A percentile compares a stretch with the other conserved stretches of the same genome.
phyloP scores from a whole-genome alignment of 2,329 filamentous ascomycete genomes.

The Fusarium oligoseptatum region DNA sequence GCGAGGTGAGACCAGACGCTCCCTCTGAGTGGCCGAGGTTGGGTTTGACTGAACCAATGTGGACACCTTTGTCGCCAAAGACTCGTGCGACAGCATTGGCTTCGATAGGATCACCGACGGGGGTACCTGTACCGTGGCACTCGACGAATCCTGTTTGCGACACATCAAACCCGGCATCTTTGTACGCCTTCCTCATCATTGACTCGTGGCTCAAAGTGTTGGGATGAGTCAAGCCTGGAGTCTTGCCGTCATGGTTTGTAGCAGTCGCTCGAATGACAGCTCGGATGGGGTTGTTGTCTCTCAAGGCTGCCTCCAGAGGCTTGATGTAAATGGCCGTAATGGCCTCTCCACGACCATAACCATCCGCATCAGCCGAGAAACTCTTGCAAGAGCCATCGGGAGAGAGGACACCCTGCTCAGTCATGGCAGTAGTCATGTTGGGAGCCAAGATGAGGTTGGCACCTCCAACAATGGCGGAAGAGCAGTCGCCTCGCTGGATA shows the following conservation, averaged over 20 bases:
- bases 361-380: slow-evolving; percentile 58
- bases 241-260: background rate
- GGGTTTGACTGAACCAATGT: slow-evolving; percentile 51
- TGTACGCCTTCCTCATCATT: background rate
- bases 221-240: background rate
- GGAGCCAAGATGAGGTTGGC: slow-evolving; percentile 51
- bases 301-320: slow-evolving; percentile 57
- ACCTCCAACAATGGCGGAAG: slow-evolving; percentile 50
- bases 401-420: slow-evolving; percentile 44
- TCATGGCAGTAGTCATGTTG: slow-evolving; percentile 35
- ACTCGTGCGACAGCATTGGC: slow-evolving; percentile 50
- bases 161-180: background rate
- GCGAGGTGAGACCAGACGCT: slow-evolving; percentile 44
- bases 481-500: slow-evolving; percentile 45
- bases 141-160: slow-evolving; percentile 42
- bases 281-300: slow-evolving; percentile 56
- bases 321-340: slow-evolving; percentile 58
- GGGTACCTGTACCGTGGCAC: slow-evolving; percentile 61
- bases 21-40: slow-evolving; percentile 56
- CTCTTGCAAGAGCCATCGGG: slow-evolving; percentile 45
- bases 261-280: slow-evolving; percentile 38
- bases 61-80: slow-evolving; percentile 46
- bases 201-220: background rate
- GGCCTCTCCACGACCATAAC: slow-evolving; percentile 63
- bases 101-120: slow-evolving; percentile 58